These are phyloP conservation scores for Kokia cookei DNA, from an alignment of 441 rosid genomes.

Conservation along the genomic window DNA sequence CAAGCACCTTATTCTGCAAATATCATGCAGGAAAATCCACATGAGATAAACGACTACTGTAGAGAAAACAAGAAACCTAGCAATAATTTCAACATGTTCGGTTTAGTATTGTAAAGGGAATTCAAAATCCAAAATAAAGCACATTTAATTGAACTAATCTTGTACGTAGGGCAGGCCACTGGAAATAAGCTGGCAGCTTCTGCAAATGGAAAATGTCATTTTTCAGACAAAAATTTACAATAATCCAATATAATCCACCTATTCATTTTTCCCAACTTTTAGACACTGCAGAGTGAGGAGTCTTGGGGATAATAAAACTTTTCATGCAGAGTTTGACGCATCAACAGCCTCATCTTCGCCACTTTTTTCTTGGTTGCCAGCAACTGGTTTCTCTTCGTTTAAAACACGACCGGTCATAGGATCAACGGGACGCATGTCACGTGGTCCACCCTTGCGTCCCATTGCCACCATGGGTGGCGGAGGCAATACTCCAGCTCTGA, in stretches of 20 bases:
- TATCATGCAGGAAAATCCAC: background rate
- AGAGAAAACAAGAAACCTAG: background rate
- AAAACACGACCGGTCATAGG: slow-evolving; percentile 69
- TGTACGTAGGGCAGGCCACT: background rate
- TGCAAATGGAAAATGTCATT: background rate
- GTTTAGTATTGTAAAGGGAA: background rate
- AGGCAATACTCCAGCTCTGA: slow-evolving; percentile 81
- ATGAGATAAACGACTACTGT: background rate
- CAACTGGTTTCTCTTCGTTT: slow-evolving; percentile 25
- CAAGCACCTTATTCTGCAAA: background rate
- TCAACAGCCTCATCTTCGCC: slow-evolving; percentile 4
- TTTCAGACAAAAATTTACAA: background rate
- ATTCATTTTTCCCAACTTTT: background rate
- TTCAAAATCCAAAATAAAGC: background rate
- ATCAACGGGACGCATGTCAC: slow-evolving; percentile 68
- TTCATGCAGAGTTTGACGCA: slow-evolving; percentile 12
- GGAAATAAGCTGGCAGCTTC: background rate
- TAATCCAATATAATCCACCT: background rate
- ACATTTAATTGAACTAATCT: background rate
- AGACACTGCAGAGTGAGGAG: background rate
- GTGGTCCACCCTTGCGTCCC: slow-evolving; percentile 83
- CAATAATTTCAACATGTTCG: background rate
- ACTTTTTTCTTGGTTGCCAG: slow-evolving; percentile 10
- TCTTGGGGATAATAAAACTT: background rate
- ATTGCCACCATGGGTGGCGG: slow-evolving; percentile 82